Percentiles rank a stretch among this genome's conserved stretches.
phyloP scores from a whole-genome alignment of 805 yeast species.

The Diddensiella caesifluorescens region DNA sequence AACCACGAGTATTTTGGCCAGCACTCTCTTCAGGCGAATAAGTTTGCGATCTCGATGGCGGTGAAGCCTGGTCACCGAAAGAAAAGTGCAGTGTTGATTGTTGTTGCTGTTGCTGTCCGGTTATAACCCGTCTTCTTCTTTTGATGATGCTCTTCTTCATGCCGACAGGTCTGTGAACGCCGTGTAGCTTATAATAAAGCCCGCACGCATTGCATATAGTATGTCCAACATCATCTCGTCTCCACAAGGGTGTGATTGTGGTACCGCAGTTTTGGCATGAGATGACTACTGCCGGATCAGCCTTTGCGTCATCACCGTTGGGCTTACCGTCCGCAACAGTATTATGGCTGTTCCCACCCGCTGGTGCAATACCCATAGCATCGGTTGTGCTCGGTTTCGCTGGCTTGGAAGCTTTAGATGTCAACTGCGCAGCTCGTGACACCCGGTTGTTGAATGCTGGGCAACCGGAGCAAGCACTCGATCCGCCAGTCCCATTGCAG shows the following conservation, averaged over 20 bases:
- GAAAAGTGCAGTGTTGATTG: not conserved
- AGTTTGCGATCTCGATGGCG: not conserved
- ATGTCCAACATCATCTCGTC: conserved; percentile 75
- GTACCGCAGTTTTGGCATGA: conserved; percentile 83
- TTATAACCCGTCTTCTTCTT: conserved; percentile 55
- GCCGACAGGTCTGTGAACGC: conserved; percentile 68
- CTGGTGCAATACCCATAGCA: conserved; percentile 6
- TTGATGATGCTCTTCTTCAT: conserved; percentile 70
- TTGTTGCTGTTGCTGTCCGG: not conserved
- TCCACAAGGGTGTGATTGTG: conserved; percentile 82
- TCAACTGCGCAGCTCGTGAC: conserved; percentile 10
- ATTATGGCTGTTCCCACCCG: not conserved
- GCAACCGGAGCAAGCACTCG: conserved; percentile 73
- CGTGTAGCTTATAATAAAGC: conserved; percentile 68
- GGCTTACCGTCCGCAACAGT: conserved; percentile 16
- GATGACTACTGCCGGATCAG: conserved; percentile 46
- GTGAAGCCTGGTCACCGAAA: not conserved
- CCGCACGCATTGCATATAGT: conserved; percentile 88
- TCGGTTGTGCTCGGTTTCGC: conserved; percentile 8
- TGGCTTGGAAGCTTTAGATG: not conserved
- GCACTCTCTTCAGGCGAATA: conserved; percentile 1
- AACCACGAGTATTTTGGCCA: not conserved
- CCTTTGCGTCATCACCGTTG: conserved; percentile 12
- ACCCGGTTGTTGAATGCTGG: conserved; percentile 73
- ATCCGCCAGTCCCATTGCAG: conserved; percentile 86